A percentile compares a stretch with the other conserved stretches of the same genome.
phyloP scores from a whole-genome alignment of 345 rosid genomes.

The Pistacia atlantica region DNA sequence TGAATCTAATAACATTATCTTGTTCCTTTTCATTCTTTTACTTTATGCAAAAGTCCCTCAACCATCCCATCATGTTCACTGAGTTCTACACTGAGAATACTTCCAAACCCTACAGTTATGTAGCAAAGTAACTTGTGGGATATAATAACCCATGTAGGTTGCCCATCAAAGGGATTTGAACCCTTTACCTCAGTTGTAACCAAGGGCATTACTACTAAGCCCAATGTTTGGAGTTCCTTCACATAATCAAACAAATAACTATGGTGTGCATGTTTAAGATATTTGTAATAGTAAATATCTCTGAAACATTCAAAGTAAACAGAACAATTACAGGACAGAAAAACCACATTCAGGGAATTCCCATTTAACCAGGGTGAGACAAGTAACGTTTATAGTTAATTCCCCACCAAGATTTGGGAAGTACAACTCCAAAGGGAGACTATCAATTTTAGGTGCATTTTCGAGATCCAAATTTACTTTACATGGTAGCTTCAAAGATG shows the following conservation, averaged over 20 bases:
- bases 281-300: neutral
- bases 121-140: no score
- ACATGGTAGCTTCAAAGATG: neutral
- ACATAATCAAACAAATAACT: conserved; percentile 1
- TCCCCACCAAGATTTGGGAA: neutral
- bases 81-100: no score
- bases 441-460: neutral
- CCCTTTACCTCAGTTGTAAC: no score
- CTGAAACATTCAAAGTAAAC: neutral
- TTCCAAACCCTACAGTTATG: no score
- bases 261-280: neutral
- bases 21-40: no score
- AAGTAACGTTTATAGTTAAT: neutral
- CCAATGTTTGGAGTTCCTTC: neutral
- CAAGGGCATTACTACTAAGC: no score
- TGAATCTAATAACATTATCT: neutral
- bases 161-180: no score
- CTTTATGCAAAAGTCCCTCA: no score
- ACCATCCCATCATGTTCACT: no score
- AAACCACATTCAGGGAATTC: neutral
- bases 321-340: neutral
- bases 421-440: neutral
- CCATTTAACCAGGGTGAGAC: neutral
- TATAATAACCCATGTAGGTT: no score
- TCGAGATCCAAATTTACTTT: neutral